Evolutionary conservation across 257 asterid genomes (phyloP).

Genomic region (Solanum pennellii): DNA sequence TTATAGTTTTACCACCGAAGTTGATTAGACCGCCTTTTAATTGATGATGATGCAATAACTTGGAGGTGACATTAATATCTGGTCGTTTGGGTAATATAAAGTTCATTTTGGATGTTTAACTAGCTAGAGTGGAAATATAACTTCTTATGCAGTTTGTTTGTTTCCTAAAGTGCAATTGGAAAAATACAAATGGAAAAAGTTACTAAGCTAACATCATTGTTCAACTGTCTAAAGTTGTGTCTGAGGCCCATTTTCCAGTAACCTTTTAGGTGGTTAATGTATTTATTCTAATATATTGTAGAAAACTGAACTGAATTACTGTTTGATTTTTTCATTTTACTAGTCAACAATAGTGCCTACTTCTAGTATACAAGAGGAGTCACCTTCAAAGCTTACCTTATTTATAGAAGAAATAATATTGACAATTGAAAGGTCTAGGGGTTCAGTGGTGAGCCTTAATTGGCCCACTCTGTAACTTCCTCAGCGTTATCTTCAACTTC

Average conservation of each 20-base stretch:
- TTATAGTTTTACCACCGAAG: background rate
- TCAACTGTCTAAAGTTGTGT: background rate
- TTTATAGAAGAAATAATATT: background rate
- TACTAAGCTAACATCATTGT: background rate
- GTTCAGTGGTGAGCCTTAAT: background rate
- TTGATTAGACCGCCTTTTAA: background rate
- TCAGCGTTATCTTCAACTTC: background rate
- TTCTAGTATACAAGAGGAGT: background rate
- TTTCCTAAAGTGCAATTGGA: background rate
- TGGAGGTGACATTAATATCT: background rate
- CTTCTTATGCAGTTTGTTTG: background rate
- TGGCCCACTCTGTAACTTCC: background rate
- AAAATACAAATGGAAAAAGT: background rate
- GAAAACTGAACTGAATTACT: background rate
- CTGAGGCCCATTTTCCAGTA: background rate
- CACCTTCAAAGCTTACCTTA: background rate
- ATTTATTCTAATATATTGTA: background rate
- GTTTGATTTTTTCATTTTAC: background rate
- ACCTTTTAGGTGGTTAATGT: background rate
- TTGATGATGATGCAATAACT: background rate
- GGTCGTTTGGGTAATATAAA: background rate
- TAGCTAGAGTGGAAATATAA: background rate
- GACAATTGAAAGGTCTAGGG: background rate
- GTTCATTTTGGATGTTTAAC: background rate
- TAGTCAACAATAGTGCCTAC: background rate